Base-by-base conservation (phyloP, 148 eudicot genomes). In the Chenopodium album region DNA sequence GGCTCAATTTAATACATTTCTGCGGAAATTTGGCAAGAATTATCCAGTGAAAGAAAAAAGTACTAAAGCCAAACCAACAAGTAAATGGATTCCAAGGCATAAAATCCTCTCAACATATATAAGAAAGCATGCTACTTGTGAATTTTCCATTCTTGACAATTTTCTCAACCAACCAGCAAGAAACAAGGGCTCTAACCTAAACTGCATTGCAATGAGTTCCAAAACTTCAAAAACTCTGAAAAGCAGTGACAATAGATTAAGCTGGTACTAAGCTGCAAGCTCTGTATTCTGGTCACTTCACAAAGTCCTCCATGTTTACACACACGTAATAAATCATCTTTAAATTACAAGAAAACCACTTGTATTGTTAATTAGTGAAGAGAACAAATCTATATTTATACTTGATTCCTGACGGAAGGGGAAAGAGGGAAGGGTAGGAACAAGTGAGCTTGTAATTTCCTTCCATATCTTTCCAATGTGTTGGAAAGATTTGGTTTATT, bases 121-220 rank as follows among this genome's bases (percentile, higher is more conserved):
- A 41, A 46, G 16, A 63, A 73, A 80, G 48, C 13, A 29, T 73
- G 63, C 41, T 31, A 37, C 73, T 47, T 63, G 19, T 20, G 11
- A 64, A 26, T 26, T 26, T 26, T 26, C 26, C 26, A 26, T 64
- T 41, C 50, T 73, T 64, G 34, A 60, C 75, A n/a, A 74, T 48
- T 31, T 48, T 64, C 46, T 75, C 72, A 81, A 66, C 78, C 73
- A 73, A 74, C 78, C 47, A 74, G 65, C 29, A 54, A 46, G 16
- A 29, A 72, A 22, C 16, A 72, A 46, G 50, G 34, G 78, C 14
- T 64, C 52, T 47, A 46, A 19, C 48, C 34, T 48, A 16, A 26
- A 41, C 23, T 56, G 17, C 66, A 68, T 13, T 50, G 54, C 54
- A 72, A 72, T 4, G 14, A 0, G 41, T 72, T 41, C 16, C 41